Conservation (phyloP, 441 rosid species). For the Gossypium trilobum region DNA sequence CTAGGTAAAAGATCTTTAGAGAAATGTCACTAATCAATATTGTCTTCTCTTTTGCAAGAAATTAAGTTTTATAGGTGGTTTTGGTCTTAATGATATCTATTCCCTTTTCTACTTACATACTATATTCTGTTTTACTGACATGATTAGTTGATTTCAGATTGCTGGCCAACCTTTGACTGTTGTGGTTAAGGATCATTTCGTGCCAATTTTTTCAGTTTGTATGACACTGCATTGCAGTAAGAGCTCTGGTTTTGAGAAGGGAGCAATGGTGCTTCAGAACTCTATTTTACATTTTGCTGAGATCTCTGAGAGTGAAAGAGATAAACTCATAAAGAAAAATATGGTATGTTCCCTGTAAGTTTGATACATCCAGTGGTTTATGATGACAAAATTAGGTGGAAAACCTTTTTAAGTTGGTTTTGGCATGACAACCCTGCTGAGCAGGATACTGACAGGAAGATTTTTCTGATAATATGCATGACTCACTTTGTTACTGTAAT, state of each 20-base stretch:
- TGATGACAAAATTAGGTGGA: neutral
- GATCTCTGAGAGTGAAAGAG: conserved; percentile 79
- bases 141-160: conserved; percentile 48
- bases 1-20: neutral
- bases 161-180: conserved; percentile 52
- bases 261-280: conserved; percentile 63
- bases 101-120: neutral
- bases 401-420: neutral
- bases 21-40: neutral
- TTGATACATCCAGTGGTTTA: neutral
- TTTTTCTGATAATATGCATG: neutral
- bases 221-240: conserved; percentile 72
- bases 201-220: conserved; percentile 78
- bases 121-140: conserved; percentile 4
- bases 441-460: neutral
- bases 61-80: conserved; percentile 8
- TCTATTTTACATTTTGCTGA: conserved; percentile 57
- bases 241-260: conserved; percentile 48
- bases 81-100: neutral
- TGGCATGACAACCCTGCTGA: neutral
- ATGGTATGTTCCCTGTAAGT: conserved; percentile 48
- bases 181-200: conserved; percentile 68
- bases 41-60: neutral
- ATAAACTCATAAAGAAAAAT: conserved; percentile 69
- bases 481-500: neutral